phyloP scores from a whole-genome alignment of 2,329 filamentous ascomycete genomes.

The Amphichorda felina region DNA sequence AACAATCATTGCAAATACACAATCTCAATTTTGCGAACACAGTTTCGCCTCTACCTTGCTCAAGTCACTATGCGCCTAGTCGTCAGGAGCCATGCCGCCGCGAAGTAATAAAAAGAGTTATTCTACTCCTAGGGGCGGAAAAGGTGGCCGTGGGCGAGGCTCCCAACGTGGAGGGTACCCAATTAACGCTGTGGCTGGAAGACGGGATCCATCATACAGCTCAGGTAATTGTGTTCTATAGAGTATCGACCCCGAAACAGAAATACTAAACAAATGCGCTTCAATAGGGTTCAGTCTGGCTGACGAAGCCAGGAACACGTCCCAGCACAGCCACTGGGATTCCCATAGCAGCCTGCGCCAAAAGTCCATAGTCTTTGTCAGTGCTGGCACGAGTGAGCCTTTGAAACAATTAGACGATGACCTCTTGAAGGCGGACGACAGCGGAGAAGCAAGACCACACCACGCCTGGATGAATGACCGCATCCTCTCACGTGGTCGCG shows the following conservation, averaged over 20 bases:
- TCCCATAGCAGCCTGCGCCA: conserved; percentile 29
- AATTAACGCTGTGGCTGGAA: not conserved
- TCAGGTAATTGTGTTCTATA: not conserved
- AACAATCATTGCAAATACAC: too few species aligned
- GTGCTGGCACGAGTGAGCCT: conserved; percentile 38
- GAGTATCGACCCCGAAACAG: not conserved
- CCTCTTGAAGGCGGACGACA: not conserved
- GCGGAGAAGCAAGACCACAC: not conserved
- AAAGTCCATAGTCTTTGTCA: conserved; percentile 39
- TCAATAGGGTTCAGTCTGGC: conserved; percentile 18
- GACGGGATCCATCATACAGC: not conserved
- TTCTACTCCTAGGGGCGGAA: conserved; percentile 4
- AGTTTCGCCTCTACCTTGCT: too few species aligned
- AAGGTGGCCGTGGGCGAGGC: conserved; percentile 2
- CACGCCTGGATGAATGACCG: not conserved
- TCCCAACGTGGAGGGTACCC: not conserved
- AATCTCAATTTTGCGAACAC: too few species aligned
- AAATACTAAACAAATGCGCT: not conserved
- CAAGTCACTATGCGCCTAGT: not conserved
- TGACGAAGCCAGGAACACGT: conserved; percentile 39
- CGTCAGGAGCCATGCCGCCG: not conserved
- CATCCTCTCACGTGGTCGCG: too few species aligned
- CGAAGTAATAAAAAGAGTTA: conserved; percentile 1
- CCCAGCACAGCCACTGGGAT: conserved; percentile 28
- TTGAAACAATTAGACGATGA: conserved; percentile 25